A percentile compares a stretch with the other conserved stretches of the same genome.
Evolutionary conservation across 257 asterid species (phyloP).

Genomic region (Catharanthus roseus): DNA sequence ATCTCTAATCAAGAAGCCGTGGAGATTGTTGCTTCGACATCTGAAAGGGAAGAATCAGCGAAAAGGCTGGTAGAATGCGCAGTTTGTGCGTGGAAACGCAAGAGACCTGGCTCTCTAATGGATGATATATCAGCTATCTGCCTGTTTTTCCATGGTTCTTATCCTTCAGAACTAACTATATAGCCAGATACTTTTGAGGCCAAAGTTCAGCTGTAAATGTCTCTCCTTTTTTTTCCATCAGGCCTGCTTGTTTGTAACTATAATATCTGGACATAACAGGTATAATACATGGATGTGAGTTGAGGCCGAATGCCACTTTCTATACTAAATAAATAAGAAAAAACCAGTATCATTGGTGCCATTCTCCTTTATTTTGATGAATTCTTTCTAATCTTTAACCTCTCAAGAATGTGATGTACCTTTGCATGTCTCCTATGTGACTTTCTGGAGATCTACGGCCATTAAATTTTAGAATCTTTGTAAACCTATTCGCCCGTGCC

Average conservation of each 20-base stretch:
- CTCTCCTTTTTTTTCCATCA: background rate
- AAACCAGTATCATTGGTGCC: background rate
- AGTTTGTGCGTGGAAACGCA: conserved; percentile 54
- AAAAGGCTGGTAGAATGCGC: conserved; percentile 62
- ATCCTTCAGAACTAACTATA: conserved; percentile 7
- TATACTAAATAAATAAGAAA: background rate
- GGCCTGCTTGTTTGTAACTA: background rate
- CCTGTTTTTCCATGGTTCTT: conserved; percentile 45
- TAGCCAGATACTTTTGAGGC: too few species aligned
- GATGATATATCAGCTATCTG: conserved; percentile 76
- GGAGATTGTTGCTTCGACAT: conserved; percentile 45
- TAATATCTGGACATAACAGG: background rate
- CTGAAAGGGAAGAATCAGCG: conserved; percentile 47
- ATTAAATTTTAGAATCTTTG: too few species aligned
- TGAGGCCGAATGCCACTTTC: background rate
- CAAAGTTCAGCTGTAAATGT: background rate
- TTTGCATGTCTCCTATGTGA: too few species aligned
- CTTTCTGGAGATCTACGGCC: too few species aligned
- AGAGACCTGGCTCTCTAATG: conserved; percentile 47
- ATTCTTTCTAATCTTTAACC: background rate
- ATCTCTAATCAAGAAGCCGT: conserved; percentile 69
- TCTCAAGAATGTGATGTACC: background rate
- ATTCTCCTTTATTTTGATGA: background rate
- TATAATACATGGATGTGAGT: background rate
- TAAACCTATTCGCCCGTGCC: too few species aligned